Conservation (phyloP, 805 yeast genomes). For the Henningerozyma blattae region DNA sequence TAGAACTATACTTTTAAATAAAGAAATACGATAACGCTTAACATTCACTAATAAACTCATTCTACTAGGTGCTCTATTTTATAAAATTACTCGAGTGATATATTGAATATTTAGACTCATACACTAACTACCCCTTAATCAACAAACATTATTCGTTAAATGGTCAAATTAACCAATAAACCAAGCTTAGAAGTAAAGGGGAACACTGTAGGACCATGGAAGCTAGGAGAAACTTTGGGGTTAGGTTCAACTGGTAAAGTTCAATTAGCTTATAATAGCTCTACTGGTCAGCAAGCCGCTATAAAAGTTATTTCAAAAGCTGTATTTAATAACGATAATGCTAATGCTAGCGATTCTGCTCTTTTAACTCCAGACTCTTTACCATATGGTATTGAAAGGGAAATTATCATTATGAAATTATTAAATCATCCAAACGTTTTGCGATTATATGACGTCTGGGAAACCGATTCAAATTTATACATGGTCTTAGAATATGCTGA, state of each 20-base stretch:
- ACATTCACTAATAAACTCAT: too few species aligned
- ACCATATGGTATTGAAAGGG: slow-evolving; percentile 79
- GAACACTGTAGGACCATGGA: slow-evolving; percentile 79
- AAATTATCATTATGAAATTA: slow-evolving; percentile 74
- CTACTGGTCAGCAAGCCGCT: slow-evolving; percentile 85
- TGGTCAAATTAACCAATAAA: too few species aligned
- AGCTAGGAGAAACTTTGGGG: slow-evolving; percentile 86
- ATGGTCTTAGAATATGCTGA: slow-evolving; percentile 90
- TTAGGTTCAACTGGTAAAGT: slow-evolving; percentile 97
- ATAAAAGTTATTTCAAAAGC: slow-evolving; percentile 92
- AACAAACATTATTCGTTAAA: too few species aligned
- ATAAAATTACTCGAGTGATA: too few species aligned
- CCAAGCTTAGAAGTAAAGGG: slow-evolving; percentile 25
- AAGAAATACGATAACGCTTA: too few species aligned
- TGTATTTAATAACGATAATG: slow-evolving; percentile 33
- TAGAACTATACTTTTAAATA: too few species aligned
- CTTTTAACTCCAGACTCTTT: slow-evolving; percentile 39
- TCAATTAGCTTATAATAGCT: slow-evolving; percentile 74
- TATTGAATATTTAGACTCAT: too few species aligned
- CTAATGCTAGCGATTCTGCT: slow-evolving; percentile 17
- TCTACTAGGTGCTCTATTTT: too few species aligned
- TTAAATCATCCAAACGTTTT: slow-evolving; percentile 68
- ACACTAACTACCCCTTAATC: too few species aligned
- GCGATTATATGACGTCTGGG: slow-evolving; percentile 80
- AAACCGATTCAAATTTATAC: slow-evolving; percentile 69